phyloP scores from a whole-genome alignment of 169 alveolate genomes.

The Plasmodium coatneyi region DNA sequence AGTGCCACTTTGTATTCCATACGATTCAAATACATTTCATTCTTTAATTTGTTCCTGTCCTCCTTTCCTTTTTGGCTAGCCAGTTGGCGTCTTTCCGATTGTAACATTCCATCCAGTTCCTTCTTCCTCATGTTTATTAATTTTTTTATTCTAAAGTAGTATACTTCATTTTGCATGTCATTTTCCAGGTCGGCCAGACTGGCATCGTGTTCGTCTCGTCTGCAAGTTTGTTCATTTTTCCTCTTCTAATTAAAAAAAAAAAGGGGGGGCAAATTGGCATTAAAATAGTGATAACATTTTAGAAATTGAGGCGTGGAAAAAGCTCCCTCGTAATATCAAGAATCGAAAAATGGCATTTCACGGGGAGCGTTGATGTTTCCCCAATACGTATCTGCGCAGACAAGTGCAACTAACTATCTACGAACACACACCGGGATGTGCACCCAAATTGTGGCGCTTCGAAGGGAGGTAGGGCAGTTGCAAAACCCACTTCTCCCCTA shows the following conservation, averaged over 20 bases:
- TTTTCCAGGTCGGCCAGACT: background rate
- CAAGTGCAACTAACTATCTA: background rate
- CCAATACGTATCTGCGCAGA: background rate
- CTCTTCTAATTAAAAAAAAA: slow-evolving; percentile 34
- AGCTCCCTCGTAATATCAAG: background rate
- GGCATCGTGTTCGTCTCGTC: background rate
- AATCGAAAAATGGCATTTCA: background rate
- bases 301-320: background rate
- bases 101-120: slow-evolving; percentile 20
- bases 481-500: background rate
- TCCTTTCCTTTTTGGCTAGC: background rate
- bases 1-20: background rate
- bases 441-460: background rate
- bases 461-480: background rate
- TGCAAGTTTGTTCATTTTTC: background rate
- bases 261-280: background rate
- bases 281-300: background rate
- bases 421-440: background rate
- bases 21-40: background rate
- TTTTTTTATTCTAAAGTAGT: slow-evolving; percentile 54
- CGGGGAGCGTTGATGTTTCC: background rate
- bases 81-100: background rate
- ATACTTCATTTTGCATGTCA: slow-evolving; percentile 27
- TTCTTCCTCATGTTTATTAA: slow-evolving; percentile 64
- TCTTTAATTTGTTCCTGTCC: background rate